A percentile compares a stretch with the other conserved stretches of the same genome.
These are phyloP conservation scores for Metahyphopichia silvanorum DNA, from an alignment of 805 yeast genomes.

Conservation along the genomic window DNA sequence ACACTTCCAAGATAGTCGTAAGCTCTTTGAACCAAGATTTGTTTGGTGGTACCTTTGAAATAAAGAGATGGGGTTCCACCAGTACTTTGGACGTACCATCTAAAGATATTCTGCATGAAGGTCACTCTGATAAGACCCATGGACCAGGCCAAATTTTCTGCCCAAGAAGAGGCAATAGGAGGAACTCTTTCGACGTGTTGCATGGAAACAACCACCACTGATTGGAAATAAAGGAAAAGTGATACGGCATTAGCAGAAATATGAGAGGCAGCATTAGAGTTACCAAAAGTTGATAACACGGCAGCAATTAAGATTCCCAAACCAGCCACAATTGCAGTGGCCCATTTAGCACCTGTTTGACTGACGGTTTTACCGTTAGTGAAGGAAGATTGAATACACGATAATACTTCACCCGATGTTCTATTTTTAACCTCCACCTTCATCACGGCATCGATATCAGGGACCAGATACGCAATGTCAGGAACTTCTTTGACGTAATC, in stretches of 20 bases:
- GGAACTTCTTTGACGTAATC: constrained; percentile 61
- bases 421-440: constrained; percentile 48
- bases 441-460: constrained; percentile 80
- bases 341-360: constrained; percentile 86
- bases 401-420: constrained; percentile 44
- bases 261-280: constrained; percentile 85
- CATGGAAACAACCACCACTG: constrained; percentile 82
- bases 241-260: constrained; percentile 84
- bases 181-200: constrained; percentile 82
- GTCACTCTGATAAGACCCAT: constrained; percentile 79
- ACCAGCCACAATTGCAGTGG: constrained; percentile 87
- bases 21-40: constrained; percentile 75
- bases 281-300: constrained; percentile 77
- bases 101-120: constrained; percentile 81
- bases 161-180: constrained; percentile 91
- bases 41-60: constrained; percentile 56
- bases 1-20: constrained; percentile 25
- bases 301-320: constrained; percentile 83
- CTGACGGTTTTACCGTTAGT: constrained; percentile 77
- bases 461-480: constrained; percentile 81
- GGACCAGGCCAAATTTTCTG: constrained; percentile 91
- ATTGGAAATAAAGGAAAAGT: constrained; percentile 82
- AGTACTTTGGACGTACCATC: constrained; percentile 84
- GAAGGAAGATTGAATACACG: constrained; percentile 75
- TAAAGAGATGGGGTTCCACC: constrained; percentile 82